Conservation (phyloP, 1,284 basidiomycete genomes). For the Peniophora sp. region DNA sequence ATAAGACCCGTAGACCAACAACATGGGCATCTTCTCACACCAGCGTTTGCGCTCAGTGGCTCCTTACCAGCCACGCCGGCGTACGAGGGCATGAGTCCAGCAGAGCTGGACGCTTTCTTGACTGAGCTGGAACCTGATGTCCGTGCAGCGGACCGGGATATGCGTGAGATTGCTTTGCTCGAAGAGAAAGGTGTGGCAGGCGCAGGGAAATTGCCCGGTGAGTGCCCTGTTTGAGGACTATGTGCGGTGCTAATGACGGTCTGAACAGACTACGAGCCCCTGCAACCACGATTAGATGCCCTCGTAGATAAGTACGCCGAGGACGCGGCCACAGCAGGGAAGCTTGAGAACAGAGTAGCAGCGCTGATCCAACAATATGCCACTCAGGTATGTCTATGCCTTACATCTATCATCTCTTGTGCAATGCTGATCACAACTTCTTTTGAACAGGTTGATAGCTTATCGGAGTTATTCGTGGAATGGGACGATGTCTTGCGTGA, state of each 20-base stretch:
- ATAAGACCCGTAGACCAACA: conserved; percentile 49
- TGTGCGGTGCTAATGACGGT: conserved; percentile 1
- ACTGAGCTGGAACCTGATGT: conserved; percentile 76
- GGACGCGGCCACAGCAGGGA: conserved; percentile 42
- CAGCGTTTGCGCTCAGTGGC: conserved; percentile 64
- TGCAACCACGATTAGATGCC: conserved; percentile 52
- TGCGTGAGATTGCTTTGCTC: conserved; percentile 64
- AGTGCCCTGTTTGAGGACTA: conserved; percentile 3
- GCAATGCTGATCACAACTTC: not conserved
- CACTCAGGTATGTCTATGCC: conserved; percentile 40
- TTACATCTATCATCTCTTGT: conserved; percentile 1
- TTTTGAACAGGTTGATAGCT: conserved; percentile 56
- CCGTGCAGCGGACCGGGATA: conserved; percentile 68
- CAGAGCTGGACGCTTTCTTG: conserved; percentile 62
- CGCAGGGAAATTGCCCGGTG: conserved; percentile 62
- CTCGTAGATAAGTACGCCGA: conserved; percentile 53
- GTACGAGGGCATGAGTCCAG: conserved; percentile 55
- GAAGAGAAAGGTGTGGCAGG: conserved; percentile 62
- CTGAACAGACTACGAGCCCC: conserved; percentile 53
- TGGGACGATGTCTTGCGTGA: conserved; percentile 69
- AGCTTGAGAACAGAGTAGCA: conserved; percentile 58
- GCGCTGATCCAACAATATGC: conserved; percentile 58
- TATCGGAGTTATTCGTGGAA: conserved; percentile 73
- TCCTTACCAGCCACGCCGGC: conserved; percentile 37
- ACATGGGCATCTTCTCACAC: conserved; percentile 62